Conservation (phyloP, 1,139 yeast species). For the Zygosaccharomyces sapae region DNA sequence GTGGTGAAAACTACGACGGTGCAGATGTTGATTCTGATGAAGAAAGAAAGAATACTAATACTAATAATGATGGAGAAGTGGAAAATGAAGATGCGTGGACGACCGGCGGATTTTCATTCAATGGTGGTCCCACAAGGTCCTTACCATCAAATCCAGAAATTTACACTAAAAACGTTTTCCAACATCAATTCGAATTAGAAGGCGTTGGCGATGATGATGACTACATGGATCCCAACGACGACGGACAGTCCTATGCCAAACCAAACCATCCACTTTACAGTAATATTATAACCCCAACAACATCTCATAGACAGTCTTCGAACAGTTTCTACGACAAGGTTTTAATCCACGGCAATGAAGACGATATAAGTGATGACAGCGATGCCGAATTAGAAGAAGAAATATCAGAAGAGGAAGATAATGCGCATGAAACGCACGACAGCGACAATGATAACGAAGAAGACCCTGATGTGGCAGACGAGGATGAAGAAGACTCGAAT, state of each 20-base stretch:
- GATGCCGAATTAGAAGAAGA: slow-evolving; percentile 29
- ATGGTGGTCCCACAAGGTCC: slow-evolving; percentile 16
- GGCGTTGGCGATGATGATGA: slow-evolving; percentile 19
- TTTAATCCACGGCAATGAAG: slow-evolving; percentile 18
- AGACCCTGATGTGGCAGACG: slow-evolving; percentile 6
- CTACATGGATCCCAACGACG: slow-evolving; percentile 77
- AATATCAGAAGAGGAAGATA: slow-evolving; percentile 23
- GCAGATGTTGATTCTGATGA: slow-evolving; percentile 19
- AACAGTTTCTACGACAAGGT: slow-evolving; percentile 20
- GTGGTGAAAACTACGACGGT: slow-evolving; percentile 18
- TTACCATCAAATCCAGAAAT: slow-evolving; percentile 18
- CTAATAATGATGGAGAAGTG: slow-evolving; percentile 22
- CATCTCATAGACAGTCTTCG: slow-evolving; percentile 23
- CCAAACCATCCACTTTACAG: slow-evolving; percentile 54
- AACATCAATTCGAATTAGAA: slow-evolving; percentile 31
- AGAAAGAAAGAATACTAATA: slow-evolving; percentile 36
- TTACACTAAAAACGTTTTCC: slow-evolving; percentile 19
- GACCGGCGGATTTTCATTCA: slow-evolving; percentile 14
- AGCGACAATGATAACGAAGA: slow-evolving; percentile 18
- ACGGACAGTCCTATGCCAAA: slow-evolving; percentile 68
- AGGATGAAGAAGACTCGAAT: slow-evolving; percentile 22
- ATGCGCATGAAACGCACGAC: neutral
- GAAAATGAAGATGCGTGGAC: slow-evolving; percentile 18
- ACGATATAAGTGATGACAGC: slow-evolving; percentile 25
- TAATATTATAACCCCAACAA: slow-evolving; percentile 25